Percentiles rank a stretch among this genome's conserved stretches.
phyloP scores from a whole-genome alignment of 179 eudicot genomes.

The Pouteria campechiana region DNA sequence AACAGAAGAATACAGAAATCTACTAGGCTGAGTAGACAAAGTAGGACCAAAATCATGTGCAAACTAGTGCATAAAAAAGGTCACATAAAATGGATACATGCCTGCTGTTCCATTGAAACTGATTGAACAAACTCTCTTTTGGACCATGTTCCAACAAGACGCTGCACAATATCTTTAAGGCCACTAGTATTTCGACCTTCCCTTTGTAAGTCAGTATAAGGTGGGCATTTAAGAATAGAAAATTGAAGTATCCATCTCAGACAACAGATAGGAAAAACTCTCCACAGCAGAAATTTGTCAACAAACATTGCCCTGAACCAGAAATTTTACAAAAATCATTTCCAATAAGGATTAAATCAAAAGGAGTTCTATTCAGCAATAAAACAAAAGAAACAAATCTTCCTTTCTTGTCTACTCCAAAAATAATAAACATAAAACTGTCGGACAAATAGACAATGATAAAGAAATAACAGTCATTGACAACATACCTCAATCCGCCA shows the following conservation, averaged over 20 bases:
- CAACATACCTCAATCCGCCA: too few species aligned
- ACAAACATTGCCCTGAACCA: conserved; percentile 54
- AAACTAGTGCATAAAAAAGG: not conserved
- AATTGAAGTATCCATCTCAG: conserved; percentile 93
- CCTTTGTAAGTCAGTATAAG: conserved; percentile 23
- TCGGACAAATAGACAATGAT: too few species aligned
- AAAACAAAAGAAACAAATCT: too few species aligned
- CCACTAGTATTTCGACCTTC: conserved; percentile 26
- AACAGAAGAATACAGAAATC: too few species aligned
- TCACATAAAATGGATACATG: conserved; percentile 54
- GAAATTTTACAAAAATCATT: conserved; percentile 1
- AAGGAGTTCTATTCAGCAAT: too few species aligned
- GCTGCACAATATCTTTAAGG: conserved; percentile 45
- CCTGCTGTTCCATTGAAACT: conserved; percentile 72
- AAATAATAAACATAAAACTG: too few species aligned
- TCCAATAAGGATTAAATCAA: too few species aligned
- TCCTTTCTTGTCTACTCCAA: too few species aligned
- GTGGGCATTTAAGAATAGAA: conserved; percentile 60
- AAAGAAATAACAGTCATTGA: too few species aligned
- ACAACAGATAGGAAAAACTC: conserved; percentile 80
- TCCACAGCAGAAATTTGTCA: conserved; percentile 72
- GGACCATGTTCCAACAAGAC: conserved; percentile 60
- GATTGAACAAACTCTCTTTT: conserved; percentile 82
- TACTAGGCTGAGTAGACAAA: too few species aligned
- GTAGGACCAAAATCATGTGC: too few species aligned